A percentile compares a stretch with the other conserved stretches of the same genome.
phyloP scores from a whole-genome alignment of 148 eudicot genomes.

The Rhododendron williamsianum region DNA sequence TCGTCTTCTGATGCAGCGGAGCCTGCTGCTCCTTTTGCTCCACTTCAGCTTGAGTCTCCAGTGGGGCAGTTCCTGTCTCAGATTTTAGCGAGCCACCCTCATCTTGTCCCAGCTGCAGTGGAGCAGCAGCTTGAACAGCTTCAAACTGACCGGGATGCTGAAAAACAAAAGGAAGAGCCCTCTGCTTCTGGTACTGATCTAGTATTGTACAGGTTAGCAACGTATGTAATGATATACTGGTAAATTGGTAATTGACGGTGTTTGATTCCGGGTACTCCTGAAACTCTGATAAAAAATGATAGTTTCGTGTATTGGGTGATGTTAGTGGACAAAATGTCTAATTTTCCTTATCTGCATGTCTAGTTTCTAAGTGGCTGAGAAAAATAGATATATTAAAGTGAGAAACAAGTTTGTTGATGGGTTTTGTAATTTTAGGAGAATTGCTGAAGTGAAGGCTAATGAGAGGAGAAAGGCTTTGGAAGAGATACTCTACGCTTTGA shows the following conservation, averaged over 20 bases:
- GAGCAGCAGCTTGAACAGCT: constrained; percentile 97
- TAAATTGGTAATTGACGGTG: neutral
- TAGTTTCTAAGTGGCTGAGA: neutral
- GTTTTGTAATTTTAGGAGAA: constrained; percentile 54
- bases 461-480: constrained; percentile 77
- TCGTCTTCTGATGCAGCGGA: constrained; percentile 54
- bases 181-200: constrained; percentile 70
- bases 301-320: neutral
- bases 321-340: neutral
- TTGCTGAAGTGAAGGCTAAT: constrained; percentile 85
- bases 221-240: neutral
- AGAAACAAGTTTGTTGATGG: neutral
- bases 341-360: too few species aligned
- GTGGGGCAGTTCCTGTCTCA: constrained; percentile 85
- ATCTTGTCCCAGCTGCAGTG: constrained; percentile 89
- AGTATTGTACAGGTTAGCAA: constrained; percentile 70
- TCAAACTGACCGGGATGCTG: constrained; percentile 67
- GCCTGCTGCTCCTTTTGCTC: constrained; percentile 58
- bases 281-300: neutral
- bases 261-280: neutral
- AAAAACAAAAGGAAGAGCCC: constrained; percentile 62
- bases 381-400: neutral
- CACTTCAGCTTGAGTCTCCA: constrained; percentile 90
- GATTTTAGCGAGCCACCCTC: constrained; percentile 80
- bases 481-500: constrained; percentile 81